Base-by-base conservation (phyloP, 2,329 filamentous ascomycete species). In the Catunica adiposa region DNA sequence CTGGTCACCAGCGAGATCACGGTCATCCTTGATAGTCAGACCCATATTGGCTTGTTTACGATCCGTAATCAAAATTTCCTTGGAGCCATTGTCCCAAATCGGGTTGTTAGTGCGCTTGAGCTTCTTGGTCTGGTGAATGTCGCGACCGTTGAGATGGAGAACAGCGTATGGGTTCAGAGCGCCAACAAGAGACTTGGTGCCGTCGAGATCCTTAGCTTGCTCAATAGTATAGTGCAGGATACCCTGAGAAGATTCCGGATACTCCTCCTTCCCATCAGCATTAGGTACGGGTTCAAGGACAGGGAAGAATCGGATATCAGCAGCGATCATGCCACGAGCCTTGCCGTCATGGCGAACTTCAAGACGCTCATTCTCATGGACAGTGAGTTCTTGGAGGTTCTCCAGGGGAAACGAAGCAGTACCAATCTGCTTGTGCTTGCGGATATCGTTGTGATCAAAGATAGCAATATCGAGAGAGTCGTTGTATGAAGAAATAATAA, bases 51-150 rank as follows among this genome's bases (percentile, higher is more conserved):
- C 89, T 65, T 80, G 83, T 71, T 89, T 94, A 60, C 86, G 83
- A 66, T 98, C 89, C 0, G 89, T 96, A 65, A 98, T 90, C 59
- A 98, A 80, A 62, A 98, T 81, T 65, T 98, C 92, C 70, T 95
- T 95, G 62, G 82, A 85, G 5, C 86, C 86, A 65, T 97, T 84
- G 55, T 90, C 84, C 83, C 89, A 98, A 63, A 98, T 89, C 6
- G 92, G 92, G 63, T 95, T 92, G 71, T 98, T 98, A 59, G 89
- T 97, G 59, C 90, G 84, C 77, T 97, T 98, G 63, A 96, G 77
- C 68, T 89, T 94, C 70, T 89, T 87, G 54, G 89, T 94, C 56
- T 81, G 77, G 63, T 95, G 89, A 3, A 97, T 78, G 66, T 94
- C 84, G 69, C 92, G 94, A 60, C 88, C 86, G 63, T 98, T 98